Conservation (phyloP, 805 yeast species). For the Metschnikowia dekortorum region DNA sequence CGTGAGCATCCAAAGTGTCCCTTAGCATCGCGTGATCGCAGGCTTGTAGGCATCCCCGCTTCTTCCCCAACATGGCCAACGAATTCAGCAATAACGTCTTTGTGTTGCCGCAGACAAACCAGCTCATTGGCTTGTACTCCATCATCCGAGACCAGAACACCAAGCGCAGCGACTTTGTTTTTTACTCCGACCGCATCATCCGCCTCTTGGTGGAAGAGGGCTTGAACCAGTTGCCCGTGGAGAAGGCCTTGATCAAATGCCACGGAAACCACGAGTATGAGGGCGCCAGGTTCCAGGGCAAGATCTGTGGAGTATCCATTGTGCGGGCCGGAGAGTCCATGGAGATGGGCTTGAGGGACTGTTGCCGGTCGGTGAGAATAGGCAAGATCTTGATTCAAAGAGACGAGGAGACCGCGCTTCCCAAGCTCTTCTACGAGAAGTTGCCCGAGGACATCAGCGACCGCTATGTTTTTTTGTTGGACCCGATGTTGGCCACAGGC, state of each 20-base stretch:
- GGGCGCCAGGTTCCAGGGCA: constrained; percentile 83
- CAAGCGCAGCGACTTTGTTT: constrained; percentile 86
- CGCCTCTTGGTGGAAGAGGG: constrained; percentile 94
- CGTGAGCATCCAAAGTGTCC: not conserved
- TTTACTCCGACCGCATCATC: constrained; percentile 92
- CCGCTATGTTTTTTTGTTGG: constrained; percentile 85
- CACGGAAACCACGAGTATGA: constrained; percentile 68
- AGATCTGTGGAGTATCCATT: constrained; percentile 96
- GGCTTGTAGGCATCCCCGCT: not conserved
- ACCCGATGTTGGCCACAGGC: constrained; percentile 98
- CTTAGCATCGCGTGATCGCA: not conserved
- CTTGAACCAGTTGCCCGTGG: constrained; percentile 89
- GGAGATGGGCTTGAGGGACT: constrained; percentile 98
- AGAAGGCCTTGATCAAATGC: constrained; percentile 59
- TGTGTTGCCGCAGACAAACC: constrained; percentile 83
- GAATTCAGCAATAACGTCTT: constrained; percentile 50
- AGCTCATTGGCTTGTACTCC: constrained; percentile 79
- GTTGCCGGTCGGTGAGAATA: constrained; percentile 92
- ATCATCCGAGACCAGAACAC: constrained; percentile 83
- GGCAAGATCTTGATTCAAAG: constrained; percentile 97
- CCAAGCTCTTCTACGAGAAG: constrained; percentile 88
- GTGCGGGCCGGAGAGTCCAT: constrained; percentile 98
- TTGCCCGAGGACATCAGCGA: constrained; percentile 88
- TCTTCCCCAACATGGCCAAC: constrained; percentile 13
- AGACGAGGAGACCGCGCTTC: constrained; percentile 95